Evolutionary conservation across 1,284 basidiomycete genomes (phyloP), one percentile per base, ranked within the genome.

Genomic region (Boletus subluridellus): DNA sequence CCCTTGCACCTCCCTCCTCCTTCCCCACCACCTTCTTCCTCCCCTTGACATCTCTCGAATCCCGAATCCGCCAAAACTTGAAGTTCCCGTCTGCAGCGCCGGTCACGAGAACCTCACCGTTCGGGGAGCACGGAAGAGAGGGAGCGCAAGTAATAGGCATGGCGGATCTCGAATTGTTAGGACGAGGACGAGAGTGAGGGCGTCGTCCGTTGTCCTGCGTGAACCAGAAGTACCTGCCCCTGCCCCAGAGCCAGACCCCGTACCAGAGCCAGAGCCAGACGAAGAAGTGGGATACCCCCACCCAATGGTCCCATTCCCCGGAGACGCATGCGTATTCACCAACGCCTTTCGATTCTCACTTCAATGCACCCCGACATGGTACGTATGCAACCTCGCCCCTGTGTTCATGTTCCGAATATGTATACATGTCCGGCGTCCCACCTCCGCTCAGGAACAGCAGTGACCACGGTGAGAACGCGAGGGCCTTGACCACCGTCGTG

Each of bases 381-480:
- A 80, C 0, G 90, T 89, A 65, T 95, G 90, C 37, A 96, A 78
- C 14, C 94, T 85, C 5, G 94, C 92, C 7, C 93, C 93, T 0
- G 94, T 96, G 14, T 89, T 92, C 52, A 86, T 88, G 64, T 92
- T 93, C 94, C 95, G 97, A 61, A 97, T 82, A 71, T 98, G 92
- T 66, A 98, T 92, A 28, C 89, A 93, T 92, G 71, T 99, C 96
- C 61, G 91, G 91, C 0, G 94, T 95, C 0, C 97, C 97, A 1
- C 97, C 97, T 0, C 97, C 97, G 0, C 91, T 89, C 0, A 96
- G 96, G 49, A 99, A 84, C 9, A 99, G 80, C 10, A 90, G 90
- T 0, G 90, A 85, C 95, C 96, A 98, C 0, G 96, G 94, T 65
- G 94, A 98, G 94, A 97, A 99, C 0, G 94, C 93, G 48, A 99